Evolutionary conservation across 139 green algal genomes (phyloP).

Genomic region (Picochlorum costavermella): DNA sequence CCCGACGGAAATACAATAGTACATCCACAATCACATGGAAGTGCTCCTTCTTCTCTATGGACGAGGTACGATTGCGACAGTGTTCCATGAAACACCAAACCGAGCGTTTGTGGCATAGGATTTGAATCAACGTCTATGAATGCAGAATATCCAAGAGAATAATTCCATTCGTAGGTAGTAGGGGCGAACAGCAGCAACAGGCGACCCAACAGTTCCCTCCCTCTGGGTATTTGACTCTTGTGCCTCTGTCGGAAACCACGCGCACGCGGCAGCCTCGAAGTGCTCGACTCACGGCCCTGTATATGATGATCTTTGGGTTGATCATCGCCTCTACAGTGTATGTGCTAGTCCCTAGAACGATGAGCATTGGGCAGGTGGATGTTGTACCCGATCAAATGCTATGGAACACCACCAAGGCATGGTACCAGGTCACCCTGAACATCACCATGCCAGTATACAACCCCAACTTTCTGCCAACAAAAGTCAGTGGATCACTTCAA

Average conservation of each 20-base stretch:
- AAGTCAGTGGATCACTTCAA: constrained; percentile 36
- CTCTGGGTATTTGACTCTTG: constrained; percentile 57
- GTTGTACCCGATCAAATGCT: constrained; percentile 52
- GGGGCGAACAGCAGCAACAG: background rate
- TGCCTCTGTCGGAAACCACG: constrained; percentile 38
- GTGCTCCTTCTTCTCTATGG: no score
- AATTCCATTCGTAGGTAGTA: constrained; percentile 2
- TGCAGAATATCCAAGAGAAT: no score
- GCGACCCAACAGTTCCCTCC: constrained; percentile 11
- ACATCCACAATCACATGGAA: no score
- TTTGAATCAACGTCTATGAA: no score
- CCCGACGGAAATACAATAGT: no score
- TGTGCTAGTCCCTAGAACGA: constrained; percentile 50
- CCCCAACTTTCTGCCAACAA: constrained; percentile 63
- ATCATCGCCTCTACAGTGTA: constrained; percentile 40
- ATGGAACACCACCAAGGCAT: constrained; percentile 56
- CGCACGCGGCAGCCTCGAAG: constrained; percentile 26
- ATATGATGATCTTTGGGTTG: constrained; percentile 45
- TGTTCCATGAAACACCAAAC: no score
- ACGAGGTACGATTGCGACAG: no score
- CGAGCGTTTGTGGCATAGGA: no score
- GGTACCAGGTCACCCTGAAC: constrained; percentile 61
- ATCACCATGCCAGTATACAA: constrained; percentile 63
- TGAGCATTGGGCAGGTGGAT: constrained; percentile 54
- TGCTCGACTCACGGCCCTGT: constrained; percentile 22